These are phyloP conservation scores for Aspergillus saccharolyticus DNA, from an alignment of 495 filamentous ascomycete species.

Conservation along the genomic window DNA sequence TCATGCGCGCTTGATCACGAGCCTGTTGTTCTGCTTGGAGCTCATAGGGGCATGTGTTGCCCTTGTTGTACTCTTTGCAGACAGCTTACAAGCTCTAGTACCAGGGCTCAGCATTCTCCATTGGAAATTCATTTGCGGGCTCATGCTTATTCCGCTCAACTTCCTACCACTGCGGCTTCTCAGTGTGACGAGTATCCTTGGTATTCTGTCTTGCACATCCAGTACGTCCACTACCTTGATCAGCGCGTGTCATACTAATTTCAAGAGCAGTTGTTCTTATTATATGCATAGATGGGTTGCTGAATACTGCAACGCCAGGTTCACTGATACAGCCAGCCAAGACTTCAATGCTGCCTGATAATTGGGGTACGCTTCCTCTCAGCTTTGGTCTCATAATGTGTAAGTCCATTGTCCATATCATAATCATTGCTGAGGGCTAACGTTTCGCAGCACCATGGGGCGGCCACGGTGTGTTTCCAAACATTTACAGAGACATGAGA, in stretches of 20 bases:
- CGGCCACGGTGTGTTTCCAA: constrained; percentile 91
- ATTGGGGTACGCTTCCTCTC: constrained; percentile 87
- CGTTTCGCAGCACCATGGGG: constrained; percentile 72
- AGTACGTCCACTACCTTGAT: constrained; percentile 53
- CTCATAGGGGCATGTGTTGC: constrained; percentile 86
- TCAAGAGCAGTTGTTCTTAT: constrained; percentile 63
- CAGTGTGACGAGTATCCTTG: constrained; percentile 85
- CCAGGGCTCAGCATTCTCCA: constrained; percentile 63
- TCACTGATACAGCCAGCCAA: constrained; percentile 78
- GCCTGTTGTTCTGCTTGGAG: constrained; percentile 82
- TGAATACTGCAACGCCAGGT: constrained; percentile 75
- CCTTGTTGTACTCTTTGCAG: constrained; percentile 87
- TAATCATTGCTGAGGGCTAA: constrained; percentile 4
- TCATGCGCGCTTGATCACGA: constrained; percentile 71
- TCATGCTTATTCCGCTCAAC: constrained; percentile 75
- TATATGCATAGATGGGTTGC: constrained; percentile 76
- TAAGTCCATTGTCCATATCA: constrained; percentile 23
- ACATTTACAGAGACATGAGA: constrained; percentile 97
- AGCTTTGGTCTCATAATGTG: constrained; percentile 94
- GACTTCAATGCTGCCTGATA: constrained; percentile 68
- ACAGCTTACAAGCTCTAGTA: constrained; percentile 76
- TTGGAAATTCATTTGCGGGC: constrained; percentile 85
- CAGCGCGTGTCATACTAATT: constrained; percentile 7
- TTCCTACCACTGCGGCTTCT: constrained; percentile 81
- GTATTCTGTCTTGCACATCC: constrained; percentile 79